Evolutionary conservation across 306 rosid genomes (phyloP), one percentile per base, ranked within the genome.

Genomic region (Cicer arietinum): DNA sequence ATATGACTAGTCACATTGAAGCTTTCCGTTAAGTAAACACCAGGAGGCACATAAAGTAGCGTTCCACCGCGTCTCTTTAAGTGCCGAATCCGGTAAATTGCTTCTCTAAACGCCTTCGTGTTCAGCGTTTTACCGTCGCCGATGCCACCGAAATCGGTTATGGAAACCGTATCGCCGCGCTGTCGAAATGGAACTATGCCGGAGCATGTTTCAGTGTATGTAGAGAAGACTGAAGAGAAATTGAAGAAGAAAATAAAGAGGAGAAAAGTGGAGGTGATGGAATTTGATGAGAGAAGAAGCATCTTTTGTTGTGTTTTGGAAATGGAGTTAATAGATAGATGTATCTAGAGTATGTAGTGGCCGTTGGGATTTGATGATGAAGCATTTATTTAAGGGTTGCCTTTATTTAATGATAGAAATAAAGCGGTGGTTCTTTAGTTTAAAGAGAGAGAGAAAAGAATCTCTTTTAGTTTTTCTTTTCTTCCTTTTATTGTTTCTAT

Each of bases 1-100:
- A 93, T 89, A 71, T 85, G 93, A 71, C 97, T 93, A 0, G 98
- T 88, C 53, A 93, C 93, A 20, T 87, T 89, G 77, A 93, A 91
- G 89, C 86, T 88, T 43, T 71, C 97, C 0, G 98, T 91, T 69
- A 91, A 78, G 85, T 79, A 93, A 0, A 89, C 96, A 8, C 98
- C 97, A 0, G 93, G 89, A 70, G 98, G 98, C 59, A 93, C 76
- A 77, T 84, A 90, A 18, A 90, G 98, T 5, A 44, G 81, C 41
- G 98, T 85, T 56, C 98, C 97, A 1, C 97, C 97, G 37, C 80
- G 82, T 74, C 93, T 77, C 20, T 65, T 69, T 69, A 93, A 73
- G 65, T 88, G 93, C 50, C 86, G 44, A 75, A 93, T 86, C 77
- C 93, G 86, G 73, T 77, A 93, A 3, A 91, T 84, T 17, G 98